Evolutionary conservation across 75 land plant genomes (phyloP), one percentile per base, ranked within the genome.

Genomic region (Adiantum capillusveneris): DNA sequence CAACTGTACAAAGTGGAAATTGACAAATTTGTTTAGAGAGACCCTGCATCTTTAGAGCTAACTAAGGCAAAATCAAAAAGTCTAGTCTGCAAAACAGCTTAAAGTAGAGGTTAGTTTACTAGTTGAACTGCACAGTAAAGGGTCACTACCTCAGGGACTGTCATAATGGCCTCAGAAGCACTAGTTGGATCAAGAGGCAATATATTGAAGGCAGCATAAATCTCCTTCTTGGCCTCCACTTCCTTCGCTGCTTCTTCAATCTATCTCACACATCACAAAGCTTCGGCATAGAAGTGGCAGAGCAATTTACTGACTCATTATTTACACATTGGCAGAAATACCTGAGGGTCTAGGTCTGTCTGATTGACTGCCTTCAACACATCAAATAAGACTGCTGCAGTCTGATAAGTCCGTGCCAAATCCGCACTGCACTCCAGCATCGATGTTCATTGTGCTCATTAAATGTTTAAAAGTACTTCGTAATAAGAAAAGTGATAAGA

Each of bases 71-170:
- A n/a, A n/a, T n/a, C n/a, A n/a, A n/a, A n/a, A n/a, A n/a, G n/a
- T n/a, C n/a, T n/a, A n/a, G n/a, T n/a, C n/a, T n/a, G n/a, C n/a
- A n/a, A n/a, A n/a, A n/a, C n/a, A n/a, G n/a, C n/a, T n/a, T n/a
- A n/a, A n/a, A n/a, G n/a, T n/a, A n/a, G n/a, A n/a, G n/a, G n/a
- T n/a, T n/a, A n/a, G n/a, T n/a, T n/a, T n/a, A n/a, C n/a, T n/a
- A n/a, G n/a, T n/a, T n/a, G n/a, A n/a, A n/a, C n/a, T n/a, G n/a
- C n/a, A n/a, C n/a, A n/a, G n/a, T n/a, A n/a, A n/a, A n/a, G n/a
- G n/a, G n/a, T n/a, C n/a, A n/a, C n/a, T n/a, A 91, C 97, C 91
- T 91, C 97, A 27, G 82, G 76, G 27, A 91, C 73, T 64, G 82
- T 73, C 97, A 91, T 91, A 20, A 91, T 91, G 28, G 88, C 68